Evolutionary conservation across 805 yeast species (phyloP).

Genomic region (Cyberlindnera americana): DNA sequence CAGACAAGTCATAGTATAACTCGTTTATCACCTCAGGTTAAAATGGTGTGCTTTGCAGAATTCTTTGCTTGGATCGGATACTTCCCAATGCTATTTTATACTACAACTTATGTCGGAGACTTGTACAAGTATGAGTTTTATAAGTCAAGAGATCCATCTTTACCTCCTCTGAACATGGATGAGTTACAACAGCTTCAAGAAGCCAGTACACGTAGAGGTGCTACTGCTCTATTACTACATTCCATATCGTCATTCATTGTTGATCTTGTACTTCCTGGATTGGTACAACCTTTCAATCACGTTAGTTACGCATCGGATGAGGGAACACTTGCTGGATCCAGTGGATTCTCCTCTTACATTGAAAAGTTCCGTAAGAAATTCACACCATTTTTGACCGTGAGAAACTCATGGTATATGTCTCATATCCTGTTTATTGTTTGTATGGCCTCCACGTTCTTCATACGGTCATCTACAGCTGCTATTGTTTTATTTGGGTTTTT

Average conservation of each 20-base stretch:
- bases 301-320: constrained; percentile 14
- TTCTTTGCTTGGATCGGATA: constrained; percentile 69
- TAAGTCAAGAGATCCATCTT: constrained; percentile 32
- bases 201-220: constrained; percentile 48
- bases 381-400: constrained; percentile 31
- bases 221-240: constrained; percentile 47
- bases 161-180: constrained; percentile 34
- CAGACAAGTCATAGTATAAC: constrained; percentile 36
- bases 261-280: constrained; percentile 42
- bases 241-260: constrained; percentile 44
- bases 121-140: constrained; percentile 41
- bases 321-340: constrained; percentile 4
- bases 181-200: constrained; percentile 39
- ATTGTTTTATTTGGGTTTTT: constrained; percentile 46
- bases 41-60: constrained; percentile 50
- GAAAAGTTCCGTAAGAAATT: constrained; percentile 13
- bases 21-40: constrained; percentile 47
- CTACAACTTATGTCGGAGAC: constrained; percentile 64
- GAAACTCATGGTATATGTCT: constrained; percentile 46
- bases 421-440: constrained; percentile 48
- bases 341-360: constrained; percentile 6
- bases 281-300: constrained; percentile 34
- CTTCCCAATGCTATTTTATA: constrained; percentile 61
- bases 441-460: constrained; percentile 44
- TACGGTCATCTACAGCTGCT: constrained; percentile 39